phyloP scores from a whole-genome alignment of 305 asterid genomes.

The Fraxinus sp. region DNA sequence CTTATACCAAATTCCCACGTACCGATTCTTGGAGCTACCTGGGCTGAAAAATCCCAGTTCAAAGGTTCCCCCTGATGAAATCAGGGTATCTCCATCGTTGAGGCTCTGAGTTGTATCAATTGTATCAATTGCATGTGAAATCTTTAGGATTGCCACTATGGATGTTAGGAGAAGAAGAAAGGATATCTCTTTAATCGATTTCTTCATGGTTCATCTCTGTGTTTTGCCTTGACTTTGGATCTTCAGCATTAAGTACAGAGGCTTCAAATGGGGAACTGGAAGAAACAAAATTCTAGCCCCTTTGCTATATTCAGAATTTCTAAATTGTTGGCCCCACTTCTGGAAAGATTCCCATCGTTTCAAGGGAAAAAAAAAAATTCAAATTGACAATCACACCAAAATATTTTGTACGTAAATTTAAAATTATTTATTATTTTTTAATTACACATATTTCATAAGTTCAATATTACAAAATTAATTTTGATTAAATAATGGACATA shows the following conservation, averaged over 20 bases:
- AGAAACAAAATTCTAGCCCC: background rate
- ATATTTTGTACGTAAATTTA: background rate
- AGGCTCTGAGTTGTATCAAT: conserved; percentile 25
- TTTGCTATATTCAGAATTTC: background rate
- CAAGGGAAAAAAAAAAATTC: no score
- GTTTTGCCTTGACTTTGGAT: background rate
- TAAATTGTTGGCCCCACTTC: background rate
- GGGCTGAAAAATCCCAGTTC: conserved; percentile 54
- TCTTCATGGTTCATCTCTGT: conserved; percentile 16
- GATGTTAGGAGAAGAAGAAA: background rate
- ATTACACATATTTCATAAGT: no score
- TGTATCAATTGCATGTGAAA: conserved; percentile 27
- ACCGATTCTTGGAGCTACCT: conserved; percentile 30
- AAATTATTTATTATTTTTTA: no score
- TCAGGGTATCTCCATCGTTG: conserved; percentile 31
- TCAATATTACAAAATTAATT: no score
- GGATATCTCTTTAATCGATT: background rate
- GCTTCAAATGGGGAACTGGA: background rate
- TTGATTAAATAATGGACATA: no score
- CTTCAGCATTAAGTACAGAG: background rate
- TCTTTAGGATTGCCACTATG: background rate
- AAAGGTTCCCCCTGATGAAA: conserved; percentile 37
- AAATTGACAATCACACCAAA: no score
- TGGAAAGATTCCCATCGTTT: no score
- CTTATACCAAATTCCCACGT: conserved; percentile 52